phyloP scores from a whole-genome alignment of 306 rosid species.

The Prunus mira region DNA sequence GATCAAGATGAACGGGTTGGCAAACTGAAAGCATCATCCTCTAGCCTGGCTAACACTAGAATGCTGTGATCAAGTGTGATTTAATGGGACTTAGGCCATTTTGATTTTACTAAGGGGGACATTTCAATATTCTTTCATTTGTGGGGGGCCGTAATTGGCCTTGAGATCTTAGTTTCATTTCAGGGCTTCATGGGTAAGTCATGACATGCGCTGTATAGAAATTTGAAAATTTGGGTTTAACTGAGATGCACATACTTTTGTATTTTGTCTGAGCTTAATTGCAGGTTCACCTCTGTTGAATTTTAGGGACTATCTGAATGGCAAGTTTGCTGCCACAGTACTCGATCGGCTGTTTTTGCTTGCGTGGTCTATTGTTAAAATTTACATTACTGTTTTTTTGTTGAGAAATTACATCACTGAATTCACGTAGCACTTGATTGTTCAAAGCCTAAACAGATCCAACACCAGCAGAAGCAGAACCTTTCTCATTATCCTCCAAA shows the following conservation, averaged over 20 bases:
- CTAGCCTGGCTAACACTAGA: constrained; percentile 50
- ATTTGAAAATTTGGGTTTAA: constrained; percentile 22
- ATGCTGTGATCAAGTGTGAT: constrained; percentile 51
- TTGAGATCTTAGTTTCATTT: constrained; percentile 28
- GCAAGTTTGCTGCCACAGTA: constrained; percentile 25
- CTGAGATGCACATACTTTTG: constrained; percentile 19
- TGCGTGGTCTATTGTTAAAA: too few relatives aligned
- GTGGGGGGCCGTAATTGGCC: constrained; percentile 47
- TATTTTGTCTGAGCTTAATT: constrained; percentile 7
- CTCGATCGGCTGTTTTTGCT: background rate
- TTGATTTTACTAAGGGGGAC: constrained; percentile 37
- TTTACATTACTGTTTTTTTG: too few relatives aligned
- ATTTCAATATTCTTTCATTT: constrained; percentile 71
- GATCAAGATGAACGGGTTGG: constrained; percentile 64
- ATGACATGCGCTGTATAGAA: constrained; percentile 41
- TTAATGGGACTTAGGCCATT: constrained; percentile 28
- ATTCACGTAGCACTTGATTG: too few relatives aligned
- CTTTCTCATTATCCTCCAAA: background rate
- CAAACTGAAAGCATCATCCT: constrained; percentile 53
- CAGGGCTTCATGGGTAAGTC: constrained; percentile 21
- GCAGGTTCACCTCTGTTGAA: background rate
- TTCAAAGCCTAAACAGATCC: too few relatives aligned
- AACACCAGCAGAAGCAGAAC: background rate
- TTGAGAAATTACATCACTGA: too few relatives aligned
- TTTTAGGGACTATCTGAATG: background rate